Evolutionary conservation across 495 filamentous ascomycete genomes (phyloP), one percentile per base, ranked within the genome.

Genomic region (Aspergillus campestris): DNA sequence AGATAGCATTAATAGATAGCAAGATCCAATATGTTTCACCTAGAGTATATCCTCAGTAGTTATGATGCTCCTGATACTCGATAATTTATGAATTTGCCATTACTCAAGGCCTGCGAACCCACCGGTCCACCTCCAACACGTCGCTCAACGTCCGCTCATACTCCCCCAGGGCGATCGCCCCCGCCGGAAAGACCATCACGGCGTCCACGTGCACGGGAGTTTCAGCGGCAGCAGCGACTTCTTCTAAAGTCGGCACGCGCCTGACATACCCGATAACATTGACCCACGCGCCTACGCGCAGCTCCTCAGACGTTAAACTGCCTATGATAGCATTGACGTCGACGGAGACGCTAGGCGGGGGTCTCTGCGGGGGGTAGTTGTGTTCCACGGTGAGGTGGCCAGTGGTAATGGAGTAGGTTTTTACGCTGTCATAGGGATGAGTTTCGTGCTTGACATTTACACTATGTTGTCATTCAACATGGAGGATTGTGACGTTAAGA

Each of bases 231-330:
- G 41, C 42, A 33, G 13, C 27, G 12, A 27, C 32, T 14, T 5
- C 41, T 39, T 44, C 49, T 31, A 29, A 12, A 18, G 13, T 4
- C 29, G 14, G 31, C 9, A 27, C 31, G 11, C 59, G 58, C 48
- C 56, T 72, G 31, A 94, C 71, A 61, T 95, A 95, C 2, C 91
- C 92, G 42, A 95, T 75, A 0, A 96, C 76, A 61, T 95, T 92
- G 13, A 95, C 59, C 92, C 92, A 98, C 38, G 84, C 77, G n/a
- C 92, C 92, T 6, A 84, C 67, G 34, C 79, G 71, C 43, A 81
- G 72, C 27, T 87, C 79, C 42, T 82, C 78, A 28, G 73, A 59
- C 14, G 79, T 79, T 46, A 90, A 54, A 13, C 65, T 70, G 44
- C 79, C 75, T 5, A 95, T 70, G 11, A 94, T 58, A 41, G 86